Base-by-base conservation (phyloP, 148 eudicot genomes). In the Camellia lanceoleosa region DNA sequence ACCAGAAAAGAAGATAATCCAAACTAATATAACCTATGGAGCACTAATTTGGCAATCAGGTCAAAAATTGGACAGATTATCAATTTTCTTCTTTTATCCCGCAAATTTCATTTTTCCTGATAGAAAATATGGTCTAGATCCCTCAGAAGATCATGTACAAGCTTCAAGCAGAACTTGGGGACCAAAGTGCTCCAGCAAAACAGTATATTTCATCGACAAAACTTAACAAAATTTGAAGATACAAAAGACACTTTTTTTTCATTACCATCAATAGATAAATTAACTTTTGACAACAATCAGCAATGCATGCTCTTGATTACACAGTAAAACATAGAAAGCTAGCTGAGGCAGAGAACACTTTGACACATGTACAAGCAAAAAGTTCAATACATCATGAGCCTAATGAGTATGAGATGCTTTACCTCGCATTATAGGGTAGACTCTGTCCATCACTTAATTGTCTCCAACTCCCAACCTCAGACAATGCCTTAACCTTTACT, bases 401-500 rank as follows among this genome's bases (percentile, higher is more conserved):
- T 73, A 6, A 65, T 38, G 44, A 74, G 73, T 56, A 59, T 69
- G 41, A 80, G 62, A 68, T 43, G 73, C 30, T 82, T 70, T 76
- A 91, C 95, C 93, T 87, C 63, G 81, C 84, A 58, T 5, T 72
- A 46, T 41, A 64, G 7, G 77, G 75, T 19, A 43, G 44, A 62
- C 46, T 23, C 51, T 67, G 56, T n/a, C 74, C 82, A 72, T 82
- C 84, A 60, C 80, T 77, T 43, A 77, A 6, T 51, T 85, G 59
- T 78, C 52, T 80, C 94, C 96, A 92, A 3, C 78, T 82, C 68
- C 80, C 80, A 52, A 85, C 75, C 52, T 85, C 73, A 43, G 89
- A 46, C 47, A 73, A 85, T n/a, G 96, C 85, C 81, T 88, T 82
- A 5, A 90, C 94, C 67, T 52, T 74, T 78, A 92, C 85, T 18